phyloP scores from a whole-genome alignment of 2,329 filamentous ascomycete species.

The Fusarium agapanthi region DNA sequence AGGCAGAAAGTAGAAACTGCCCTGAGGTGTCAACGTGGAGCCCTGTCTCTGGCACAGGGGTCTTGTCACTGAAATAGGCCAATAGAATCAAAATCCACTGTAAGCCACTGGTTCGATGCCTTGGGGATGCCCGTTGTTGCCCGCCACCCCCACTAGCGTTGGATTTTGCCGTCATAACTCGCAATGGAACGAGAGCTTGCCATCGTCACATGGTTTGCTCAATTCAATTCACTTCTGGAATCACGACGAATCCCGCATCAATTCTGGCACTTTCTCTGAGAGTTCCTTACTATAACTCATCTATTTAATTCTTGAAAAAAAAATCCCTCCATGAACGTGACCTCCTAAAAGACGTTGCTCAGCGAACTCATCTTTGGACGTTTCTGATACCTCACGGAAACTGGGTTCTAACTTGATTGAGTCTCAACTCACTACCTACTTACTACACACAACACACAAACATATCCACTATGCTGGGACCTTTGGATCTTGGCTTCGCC shows the following conservation, averaged over 20 bases:
- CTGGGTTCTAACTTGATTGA: conserved; percentile 33
- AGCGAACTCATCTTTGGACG: conserved; percentile 46
- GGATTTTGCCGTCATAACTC: conserved; percentile 13
- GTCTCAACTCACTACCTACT: conserved; percentile 7
- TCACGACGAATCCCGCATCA: conserved; percentile 8
- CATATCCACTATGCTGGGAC: conserved; percentile 31
- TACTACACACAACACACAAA: not conserved
- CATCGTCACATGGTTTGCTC: conserved; percentile 24
- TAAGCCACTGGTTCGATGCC: conserved; percentile 12
- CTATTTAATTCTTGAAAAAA: not conserved
- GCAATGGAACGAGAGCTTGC: not conserved
- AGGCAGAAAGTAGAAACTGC: conserved; percentile 12
- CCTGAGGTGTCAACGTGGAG: conserved; percentile 10
- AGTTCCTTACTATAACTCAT: not conserved
- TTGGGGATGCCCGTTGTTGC: not conserved
- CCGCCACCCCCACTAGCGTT: conserved; percentile 15
- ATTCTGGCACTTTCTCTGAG: conserved; percentile 13
- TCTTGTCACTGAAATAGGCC: not conserved
- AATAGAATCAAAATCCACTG: not conserved
- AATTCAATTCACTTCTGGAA: conserved; percentile 29
- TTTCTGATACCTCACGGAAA: not conserved
- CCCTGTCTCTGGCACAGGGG: not conserved
- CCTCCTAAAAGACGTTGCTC: conserved; percentile 22
- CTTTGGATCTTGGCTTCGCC: conserved; percentile 28
- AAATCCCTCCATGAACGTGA: not conserved